phyloP scores from a whole-genome alignment of 306 rosid species.

The Quercus engelmannii region DNA sequence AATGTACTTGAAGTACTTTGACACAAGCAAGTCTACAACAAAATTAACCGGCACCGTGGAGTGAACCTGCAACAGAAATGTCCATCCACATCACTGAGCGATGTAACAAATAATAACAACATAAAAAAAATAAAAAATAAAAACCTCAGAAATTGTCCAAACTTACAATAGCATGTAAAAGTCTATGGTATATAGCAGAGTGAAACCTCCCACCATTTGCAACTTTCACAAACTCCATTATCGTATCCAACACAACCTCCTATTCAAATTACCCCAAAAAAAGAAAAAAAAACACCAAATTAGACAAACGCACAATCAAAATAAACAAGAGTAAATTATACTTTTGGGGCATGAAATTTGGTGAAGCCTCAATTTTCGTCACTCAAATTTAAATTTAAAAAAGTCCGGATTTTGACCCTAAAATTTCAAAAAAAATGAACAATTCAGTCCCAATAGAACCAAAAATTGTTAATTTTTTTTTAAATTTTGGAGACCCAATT shows the following conservation, averaged over 20 bases:
- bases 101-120: not conserved
- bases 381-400: too few species aligned
- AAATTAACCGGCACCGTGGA: constrained; percentile 20
- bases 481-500: too few species aligned
- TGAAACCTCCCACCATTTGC: constrained; percentile 71
- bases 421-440: not conserved
- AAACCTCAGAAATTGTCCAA: not conserved
- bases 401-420: not conserved
- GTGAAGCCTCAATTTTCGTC: too few species aligned
- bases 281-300: not conserved
- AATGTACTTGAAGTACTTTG: constrained; percentile 69
- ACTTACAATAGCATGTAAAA: constrained; percentile 67
- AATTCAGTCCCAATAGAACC: too few species aligned
- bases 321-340: too few species aligned
- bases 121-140: not conserved
- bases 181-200: constrained; percentile 70
- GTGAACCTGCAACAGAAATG: constrained; percentile 40
- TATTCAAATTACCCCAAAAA: not conserved
- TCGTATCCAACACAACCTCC: constrained; percentile 76
- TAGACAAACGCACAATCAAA: not conserved
- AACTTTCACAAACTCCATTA: constrained; percentile 79
- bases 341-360: too few species aligned
- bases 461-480: too few species aligned
- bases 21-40: constrained; percentile 56
- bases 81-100: not conserved